Evolutionary conservation across 495 filamentous ascomycete genomes (phyloP).

Genomic region (Daldinia bambusicola): DNA sequence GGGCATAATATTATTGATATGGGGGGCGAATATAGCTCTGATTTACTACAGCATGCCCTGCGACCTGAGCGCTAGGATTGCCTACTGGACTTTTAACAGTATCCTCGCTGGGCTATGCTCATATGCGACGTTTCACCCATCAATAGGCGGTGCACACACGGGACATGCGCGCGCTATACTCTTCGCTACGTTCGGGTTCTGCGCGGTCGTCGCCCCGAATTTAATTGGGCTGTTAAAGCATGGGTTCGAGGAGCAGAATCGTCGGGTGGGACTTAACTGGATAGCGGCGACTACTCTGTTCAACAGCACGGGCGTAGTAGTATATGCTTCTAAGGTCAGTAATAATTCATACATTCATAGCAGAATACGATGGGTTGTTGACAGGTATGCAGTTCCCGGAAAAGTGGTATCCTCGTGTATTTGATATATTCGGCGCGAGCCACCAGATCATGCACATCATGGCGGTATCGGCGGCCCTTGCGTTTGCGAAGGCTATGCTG

Average conservation of each 20-base stretch:
- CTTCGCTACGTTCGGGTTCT: slow-evolving; percentile 58
- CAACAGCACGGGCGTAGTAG: background rate
- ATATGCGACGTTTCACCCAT: slow-evolving; percentile 17
- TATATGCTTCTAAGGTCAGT: background rate
- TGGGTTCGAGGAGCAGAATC: slow-evolving; percentile 52
- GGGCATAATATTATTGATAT: slow-evolving; percentile 66
- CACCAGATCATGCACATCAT: slow-evolving; percentile 65
- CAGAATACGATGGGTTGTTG: background rate
- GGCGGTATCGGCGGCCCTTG: slow-evolving; percentile 59
- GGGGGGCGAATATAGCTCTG: slow-evolving; percentile 61
- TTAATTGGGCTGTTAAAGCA: slow-evolving; percentile 54
- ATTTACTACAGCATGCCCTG: slow-evolving; percentile 61
- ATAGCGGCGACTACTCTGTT: background rate
- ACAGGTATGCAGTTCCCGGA: slow-evolving; percentile 59
- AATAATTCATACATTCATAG: background rate
- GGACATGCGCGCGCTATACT: slow-evolving; percentile 51
- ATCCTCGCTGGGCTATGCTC: background rate
- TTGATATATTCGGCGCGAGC: slow-evolving; percentile 61
- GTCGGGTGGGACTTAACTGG: slow-evolving; percentile 29
- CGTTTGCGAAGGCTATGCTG: slow-evolving; percentile 57
- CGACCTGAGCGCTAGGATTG: background rate
- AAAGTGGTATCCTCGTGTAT: slow-evolving; percentile 54
- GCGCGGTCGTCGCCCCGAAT: slow-evolving; percentile 54
- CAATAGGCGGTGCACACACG: slow-evolving; percentile 52
- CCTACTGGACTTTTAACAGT: background rate